A percentile compares a stretch with the other conserved stretches of the same genome.
phyloP scores from a whole-genome alignment of 1,139 yeast genomes.

The Nakaseomyces delphensis region DNA sequence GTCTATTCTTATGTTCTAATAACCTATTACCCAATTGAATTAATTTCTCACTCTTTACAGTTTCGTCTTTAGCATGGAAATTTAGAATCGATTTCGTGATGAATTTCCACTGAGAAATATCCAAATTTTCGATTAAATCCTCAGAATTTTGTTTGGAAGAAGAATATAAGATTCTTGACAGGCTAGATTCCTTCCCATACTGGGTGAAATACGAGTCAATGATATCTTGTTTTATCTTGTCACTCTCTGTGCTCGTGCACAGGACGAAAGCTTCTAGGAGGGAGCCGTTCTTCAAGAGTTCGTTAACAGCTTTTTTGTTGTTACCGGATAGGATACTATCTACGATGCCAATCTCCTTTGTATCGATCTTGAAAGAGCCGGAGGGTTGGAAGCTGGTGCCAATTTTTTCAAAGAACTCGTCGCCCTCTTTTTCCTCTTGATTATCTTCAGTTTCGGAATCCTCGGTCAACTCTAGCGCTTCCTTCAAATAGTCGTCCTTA shows the following conservation, averaged over 20 bases:
- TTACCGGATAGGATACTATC: conserved; percentile 54
- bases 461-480: conserved; percentile 33
- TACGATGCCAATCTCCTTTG: conserved; percentile 24
- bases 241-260: conserved; percentile 62
- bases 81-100: conserved; percentile 64
- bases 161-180: conserved; percentile 68
- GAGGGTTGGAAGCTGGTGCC: conserved; percentile 34
- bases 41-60: conserved; percentile 46
- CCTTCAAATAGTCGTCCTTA: conserved; percentile 35
- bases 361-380: conserved; percentile 27
- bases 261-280: conserved; percentile 74
- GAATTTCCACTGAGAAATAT: conserved; percentile 74
- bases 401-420: conserved; percentile 32
- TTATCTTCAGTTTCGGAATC: conserved; percentile 28
- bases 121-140: conserved; percentile 73
- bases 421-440: conserved; percentile 26
- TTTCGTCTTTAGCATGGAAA: conserved; percentile 39
- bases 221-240: conserved; percentile 52
- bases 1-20: conserved; percentile 44
- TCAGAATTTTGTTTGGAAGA: conserved; percentile 50
- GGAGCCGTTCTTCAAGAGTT: conserved; percentile 55
- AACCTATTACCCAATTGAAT: conserved; percentile 69
- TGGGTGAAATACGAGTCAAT: conserved; percentile 61
- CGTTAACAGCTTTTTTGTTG: conserved; percentile 56
- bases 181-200: conserved; percentile 41